Conservation (phyloP, 805 yeast genomes). For the Candida insectorum region DNA sequence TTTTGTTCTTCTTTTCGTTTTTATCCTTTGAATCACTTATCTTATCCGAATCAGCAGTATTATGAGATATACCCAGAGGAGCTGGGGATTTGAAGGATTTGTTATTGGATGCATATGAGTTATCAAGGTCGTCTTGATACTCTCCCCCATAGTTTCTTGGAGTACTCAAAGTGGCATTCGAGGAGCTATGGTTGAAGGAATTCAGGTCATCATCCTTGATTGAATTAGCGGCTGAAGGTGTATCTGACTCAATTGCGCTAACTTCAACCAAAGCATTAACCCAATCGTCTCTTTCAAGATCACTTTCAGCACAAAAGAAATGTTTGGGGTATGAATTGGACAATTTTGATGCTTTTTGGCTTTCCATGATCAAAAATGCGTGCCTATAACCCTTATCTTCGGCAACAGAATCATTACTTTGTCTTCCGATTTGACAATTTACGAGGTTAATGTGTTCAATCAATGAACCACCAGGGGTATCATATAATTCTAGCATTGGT, state of each 20-base stretch:
- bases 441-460: conserved; percentile 50
- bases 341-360: conserved; percentile 32
- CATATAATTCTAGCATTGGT: conserved; percentile 53
- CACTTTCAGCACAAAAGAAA: conserved; percentile 75
- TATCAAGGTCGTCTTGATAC: conserved; percentile 14
- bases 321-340: conserved; percentile 46
- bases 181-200: background rate
- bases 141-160: conserved; percentile 10
- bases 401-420: conserved; percentile 38
- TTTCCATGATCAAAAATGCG: conserved; percentile 55
- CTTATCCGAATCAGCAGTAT: conserved; percentile 8
- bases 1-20: conserved; percentile 40
- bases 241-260: conserved; percentile 2
- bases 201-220: conserved; percentile 5
- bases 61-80: conserved; percentile 3
- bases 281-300: conserved; percentile 74
- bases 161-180: conserved; percentile 1
- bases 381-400: conserved; percentile 52
- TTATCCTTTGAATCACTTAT: conserved; percentile 12
- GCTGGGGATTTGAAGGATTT: conserved; percentile 8
- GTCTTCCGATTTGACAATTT: conserved; percentile 57
- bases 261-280: conserved; percentile 42
- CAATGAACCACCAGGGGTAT: conserved; percentile 51
- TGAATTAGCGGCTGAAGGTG: conserved; percentile 4
- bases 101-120: conserved; percentile 1